Evolutionary conservation across 805 yeast species (phyloP).

Genomic region (Hemisphaericaspora nanyangensis): DNA sequence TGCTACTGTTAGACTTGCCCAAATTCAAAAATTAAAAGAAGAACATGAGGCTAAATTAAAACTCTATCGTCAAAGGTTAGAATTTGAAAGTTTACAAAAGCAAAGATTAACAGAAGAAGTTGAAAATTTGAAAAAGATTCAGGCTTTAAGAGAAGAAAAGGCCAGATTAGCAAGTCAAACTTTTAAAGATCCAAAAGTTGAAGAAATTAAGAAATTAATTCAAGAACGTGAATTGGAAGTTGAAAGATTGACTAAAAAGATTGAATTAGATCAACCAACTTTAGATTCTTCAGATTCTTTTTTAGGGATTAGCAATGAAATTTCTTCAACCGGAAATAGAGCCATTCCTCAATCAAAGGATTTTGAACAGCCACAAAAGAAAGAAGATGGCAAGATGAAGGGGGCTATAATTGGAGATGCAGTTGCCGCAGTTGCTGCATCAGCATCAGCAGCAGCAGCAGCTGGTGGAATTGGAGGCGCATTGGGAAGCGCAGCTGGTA

Average conservation of each 20-base stretch:
- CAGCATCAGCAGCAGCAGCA: not conserved
- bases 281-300: conserved; percentile 13
- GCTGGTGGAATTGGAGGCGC: not conserved
- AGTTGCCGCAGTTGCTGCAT: conserved; percentile 8
- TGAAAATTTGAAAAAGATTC: conserved; percentile 36
- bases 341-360: conserved; percentile 9
- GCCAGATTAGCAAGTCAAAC: conserved; percentile 24
- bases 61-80: conserved; percentile 26
- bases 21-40: conserved; percentile 29
- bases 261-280: conserved; percentile 28
- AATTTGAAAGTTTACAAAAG: conserved; percentile 36
- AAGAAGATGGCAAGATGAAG: conserved; percentile 3
- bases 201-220: conserved; percentile 25
- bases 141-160: conserved; percentile 37
- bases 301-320: conserved; percentile 31
- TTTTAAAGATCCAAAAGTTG: conserved; percentile 17
- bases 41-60: conserved; percentile 31
- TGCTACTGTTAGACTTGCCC: conserved; percentile 29
- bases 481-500: not conserved
- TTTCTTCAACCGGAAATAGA: conserved; percentile 21
- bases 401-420: conserved; percentile 2
- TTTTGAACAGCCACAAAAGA: not conserved
- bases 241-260: conserved; percentile 26
- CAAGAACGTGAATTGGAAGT: conserved; percentile 32
- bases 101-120: conserved; percentile 36